Evolutionary conservation across 176 grass and related monocot genomes (phyloP).

Genomic region (Saccharum spontaneum): DNA sequence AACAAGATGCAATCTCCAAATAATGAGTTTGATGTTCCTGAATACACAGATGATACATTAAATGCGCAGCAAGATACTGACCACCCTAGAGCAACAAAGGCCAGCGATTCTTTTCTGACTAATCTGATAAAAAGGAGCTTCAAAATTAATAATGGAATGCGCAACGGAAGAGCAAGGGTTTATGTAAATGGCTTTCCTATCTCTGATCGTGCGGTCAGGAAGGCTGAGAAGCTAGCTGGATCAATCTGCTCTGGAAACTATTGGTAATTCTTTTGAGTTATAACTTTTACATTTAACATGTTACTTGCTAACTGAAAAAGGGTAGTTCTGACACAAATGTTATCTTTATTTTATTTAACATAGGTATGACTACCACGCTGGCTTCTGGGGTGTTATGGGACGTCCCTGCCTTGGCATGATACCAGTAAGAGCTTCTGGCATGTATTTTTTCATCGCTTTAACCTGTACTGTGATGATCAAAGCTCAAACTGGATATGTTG

Average conservation of each 20-base stretch:
- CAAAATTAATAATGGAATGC: constrained; percentile 52
- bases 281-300: constrained; percentile 30
- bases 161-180: constrained; percentile 56
- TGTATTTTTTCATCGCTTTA: constrained; percentile 9
- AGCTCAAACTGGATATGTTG: constrained; percentile 27
- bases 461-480: neutral
- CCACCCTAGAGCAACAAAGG: constrained; percentile 44
- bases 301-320: constrained; percentile 23
- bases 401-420: constrained; percentile 90
- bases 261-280: constrained; percentile 50
- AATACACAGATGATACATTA: constrained; percentile 46
- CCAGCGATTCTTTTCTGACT: constrained; percentile 66
- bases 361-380: constrained; percentile 90
- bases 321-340: neutral
- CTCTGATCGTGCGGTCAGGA: constrained; percentile 61
- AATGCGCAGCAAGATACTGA: constrained; percentile 39
- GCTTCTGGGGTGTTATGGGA: constrained; percentile 89
- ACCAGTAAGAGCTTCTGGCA: constrained; percentile 60
- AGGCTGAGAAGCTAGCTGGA: constrained; percentile 85
- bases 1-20: constrained; percentile 61
- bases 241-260: constrained; percentile 78
- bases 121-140: constrained; percentile 93
- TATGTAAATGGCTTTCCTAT: constrained; percentile 82
- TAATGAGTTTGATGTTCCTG: constrained; percentile 49
- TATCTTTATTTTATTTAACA: constrained; percentile 17